A percentile compares a stretch with the other conserved stretches of the same genome.
phyloP scores from a whole-genome alignment of 495 filamentous ascomycete species.

The Hyaloscypha variabilis region DNA sequence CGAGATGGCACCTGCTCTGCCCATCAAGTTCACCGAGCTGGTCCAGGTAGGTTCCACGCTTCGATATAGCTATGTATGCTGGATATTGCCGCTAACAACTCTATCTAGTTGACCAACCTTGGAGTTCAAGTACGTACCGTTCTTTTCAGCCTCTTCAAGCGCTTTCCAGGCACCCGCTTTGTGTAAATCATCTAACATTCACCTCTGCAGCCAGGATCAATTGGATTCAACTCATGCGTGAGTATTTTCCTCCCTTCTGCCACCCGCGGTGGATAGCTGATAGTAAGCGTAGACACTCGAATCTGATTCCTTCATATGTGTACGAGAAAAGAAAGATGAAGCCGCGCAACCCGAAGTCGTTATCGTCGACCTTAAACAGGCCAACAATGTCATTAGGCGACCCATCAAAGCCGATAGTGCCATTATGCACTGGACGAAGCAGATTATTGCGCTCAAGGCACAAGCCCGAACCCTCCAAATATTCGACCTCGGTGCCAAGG shows the following conservation, averaged over 20 bases:
- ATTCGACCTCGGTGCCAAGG: constrained; percentile 87
- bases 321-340: constrained; percentile 86
- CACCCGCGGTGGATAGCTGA: constrained; percentile 14
- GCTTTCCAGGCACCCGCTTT: constrained; percentile 21
- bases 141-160: constrained; percentile 8
- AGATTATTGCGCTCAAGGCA: constrained; percentile 95
- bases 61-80: constrained; percentile 1
- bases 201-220: constrained; percentile 67
- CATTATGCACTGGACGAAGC: constrained; percentile 97
- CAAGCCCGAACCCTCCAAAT: constrained; percentile 93
- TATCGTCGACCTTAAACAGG: constrained; percentile 93
- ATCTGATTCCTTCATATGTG: constrained; percentile 93
- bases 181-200: constrained; percentile 41
- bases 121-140: constrained; percentile 74
- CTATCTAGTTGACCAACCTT: constrained; percentile 67
- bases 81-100: constrained; percentile 24
- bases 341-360: constrained; percentile 87
- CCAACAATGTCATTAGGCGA: constrained; percentile 81
- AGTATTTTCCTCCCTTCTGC: constrained; percentile 40
- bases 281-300: constrained; percentile 78
- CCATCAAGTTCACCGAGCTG: constrained; percentile 95
- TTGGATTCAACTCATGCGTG: constrained; percentile 98
- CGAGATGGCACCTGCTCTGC: constrained; percentile 72
- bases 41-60: constrained; percentile 66
- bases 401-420: constrained; percentile 99